Base-by-base conservation (phyloP, 495 filamentous ascomycete genomes). In the Penicillium angulare region DNA sequence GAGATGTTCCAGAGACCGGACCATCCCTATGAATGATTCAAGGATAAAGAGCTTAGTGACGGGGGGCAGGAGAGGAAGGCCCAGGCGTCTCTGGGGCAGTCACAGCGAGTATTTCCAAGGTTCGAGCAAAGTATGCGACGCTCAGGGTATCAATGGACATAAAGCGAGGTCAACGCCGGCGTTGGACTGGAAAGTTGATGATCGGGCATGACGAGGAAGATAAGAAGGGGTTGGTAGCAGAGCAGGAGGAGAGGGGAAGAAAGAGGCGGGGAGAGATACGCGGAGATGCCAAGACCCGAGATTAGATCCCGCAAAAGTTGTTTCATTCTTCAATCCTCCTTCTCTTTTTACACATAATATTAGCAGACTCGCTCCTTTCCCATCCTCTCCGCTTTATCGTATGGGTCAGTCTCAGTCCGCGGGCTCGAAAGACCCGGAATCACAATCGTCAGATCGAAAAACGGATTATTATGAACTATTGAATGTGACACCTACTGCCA, bases 401-500 rank as follows among this genome's bases (percentile, higher is more conserved):
- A 96, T 96, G 91, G 90, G 91, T 43, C 88, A 89, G 50, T 77
- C 83, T 63, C 88, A 95, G 64, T 93, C 89, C 20, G 79, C 83
- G 5, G 60, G 71, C 44, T 67, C 66, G 35, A 61, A 69, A 43
- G 59, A 61, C 47, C 56, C 55, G 5, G 57, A 47, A 13, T 16
- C 53, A 23, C 50, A 59, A 16, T 50, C 53, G 20, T 39, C 24
- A 23, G 66, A 68, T 17, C 64, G 67, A 22, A 96, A 90, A 69
- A 86, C 79, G 34, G 92, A 91, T 61, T 97, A 97, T 67, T 99
- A 99, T 69, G 88, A 96, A 59, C 73, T 97, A 20, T 79, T 99
- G 5, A 85, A 78, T 0, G 69, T 97, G 3, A 79, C 86, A 47
- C 78, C 80, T 38, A 73, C 79, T 55, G 90, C 89, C 27, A 80